Base-by-base conservation (phyloP, 2,329 filamentous ascomycete species). In the Colletotrichum sidae region DNA sequence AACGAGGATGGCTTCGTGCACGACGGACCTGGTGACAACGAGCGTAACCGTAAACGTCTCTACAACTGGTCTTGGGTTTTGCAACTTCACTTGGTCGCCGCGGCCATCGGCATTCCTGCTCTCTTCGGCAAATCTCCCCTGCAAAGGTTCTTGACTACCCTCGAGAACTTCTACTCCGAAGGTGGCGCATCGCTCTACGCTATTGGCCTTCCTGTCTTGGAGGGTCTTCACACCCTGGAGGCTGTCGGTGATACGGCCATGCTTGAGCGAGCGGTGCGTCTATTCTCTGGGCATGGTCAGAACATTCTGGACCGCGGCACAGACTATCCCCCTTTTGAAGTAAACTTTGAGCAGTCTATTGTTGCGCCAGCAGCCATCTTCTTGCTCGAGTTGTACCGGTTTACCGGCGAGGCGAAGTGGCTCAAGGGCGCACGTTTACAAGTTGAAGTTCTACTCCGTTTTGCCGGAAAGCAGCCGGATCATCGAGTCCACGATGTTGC, bases 311-410 rank as follows among this genome's bases (percentile, higher is more conserved):
- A 61, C 2, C 44, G 41, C 4, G 62, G 65, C 8, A 60, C 41
- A 5, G 38, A 55, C 8, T 66, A 67, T 11, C 65, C 65, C 11
- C 52, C 65, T 0, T 67, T 61, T 10, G 65, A 67, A 35, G 65
- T 67, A 13, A 67, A 67, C 25, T 66, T 67, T 34, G 62, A 67
- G 44, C 62, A 67, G 42, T 67, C 65, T 3, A 66, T 66, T 15
- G 62, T 67, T 7, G 65, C 65, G 2, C 65, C 65, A n/a, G 65
- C 65, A 13, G 62, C 65, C 11, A 62, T 41, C 7, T 66, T 56
- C 4, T 76, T 88, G 1, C 81, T 83, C 33, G 85, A 88, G 72
- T 77, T 87, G 8, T 76, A 79, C 58, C 75, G 74, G 45, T 80
- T 80, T 4, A 82, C 78, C 4, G 75, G 76, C 0, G 78, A 86